These are phyloP conservation scores for Galerina marginata DNA, from an alignment of 768 basidiomycete species.

Conservation along the genomic window DNA sequence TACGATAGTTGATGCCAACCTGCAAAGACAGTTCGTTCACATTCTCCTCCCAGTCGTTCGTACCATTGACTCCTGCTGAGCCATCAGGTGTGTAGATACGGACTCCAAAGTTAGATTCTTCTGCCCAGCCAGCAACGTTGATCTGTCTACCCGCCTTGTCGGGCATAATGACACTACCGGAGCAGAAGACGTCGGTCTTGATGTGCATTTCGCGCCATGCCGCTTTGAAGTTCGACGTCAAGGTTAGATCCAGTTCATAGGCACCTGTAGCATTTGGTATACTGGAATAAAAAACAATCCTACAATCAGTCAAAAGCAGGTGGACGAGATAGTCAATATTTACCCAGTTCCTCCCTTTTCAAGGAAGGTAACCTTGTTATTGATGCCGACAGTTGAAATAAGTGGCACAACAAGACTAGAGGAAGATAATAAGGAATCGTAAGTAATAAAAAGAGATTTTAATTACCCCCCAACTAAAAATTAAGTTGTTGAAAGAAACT, in stretches of 20 bases:
- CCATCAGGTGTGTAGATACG: slow-evolving; percentile 78
- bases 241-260: slow-evolving; percentile 74
- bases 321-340: slow-evolving; percentile 9
- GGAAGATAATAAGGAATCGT: slow-evolving; percentile 7
- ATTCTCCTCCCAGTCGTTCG: slow-evolving; percentile 84
- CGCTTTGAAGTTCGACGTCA: slow-evolving; percentile 50
- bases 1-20: slow-evolving; percentile 40
- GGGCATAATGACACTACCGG: slow-evolving; percentile 73
- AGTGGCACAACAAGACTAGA: slow-evolving; percentile 71
- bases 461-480: slow-evolving; percentile 54
- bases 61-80: slow-evolving; percentile 67
- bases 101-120: slow-evolving; percentile 75
- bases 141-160: slow-evolving; percentile 72
- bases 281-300: slow-evolving; percentile 26
- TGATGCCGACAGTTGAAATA: slow-evolving; percentile 76
- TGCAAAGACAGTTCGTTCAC: slow-evolving; percentile 60
- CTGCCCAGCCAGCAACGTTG: slow-evolving; percentile 75
- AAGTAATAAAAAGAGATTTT: background rate
- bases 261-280: slow-evolving; percentile 74
- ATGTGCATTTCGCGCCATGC: slow-evolving; percentile 83
- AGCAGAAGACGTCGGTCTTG: slow-evolving; percentile 81
- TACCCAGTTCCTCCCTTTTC: slow-evolving; percentile 75
- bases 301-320: background rate
- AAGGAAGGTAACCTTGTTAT: slow-evolving; percentile 82
- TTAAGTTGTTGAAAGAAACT: slow-evolving; percentile 16